Evolutionary conservation across 208 protist species (phyloP), one percentile per base, ranked within the genome.

Genomic region (Endotrypanum monterogeii): DNA sequence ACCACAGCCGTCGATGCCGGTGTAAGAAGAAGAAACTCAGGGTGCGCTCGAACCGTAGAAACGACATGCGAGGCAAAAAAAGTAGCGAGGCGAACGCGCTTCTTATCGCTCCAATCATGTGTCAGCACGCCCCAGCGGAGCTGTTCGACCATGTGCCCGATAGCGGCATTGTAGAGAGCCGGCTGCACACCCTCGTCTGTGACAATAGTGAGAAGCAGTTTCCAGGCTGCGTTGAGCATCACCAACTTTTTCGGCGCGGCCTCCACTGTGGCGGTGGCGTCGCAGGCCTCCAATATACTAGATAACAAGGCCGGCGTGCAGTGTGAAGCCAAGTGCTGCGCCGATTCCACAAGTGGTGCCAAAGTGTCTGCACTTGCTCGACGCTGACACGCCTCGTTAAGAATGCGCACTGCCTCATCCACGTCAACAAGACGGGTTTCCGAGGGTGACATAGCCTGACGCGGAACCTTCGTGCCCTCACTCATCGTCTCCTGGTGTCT

Each of bases 21-120:
- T 0, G 61, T 57, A n/a, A 37, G 66, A 18, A 84, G 66, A 20
- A 86, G 73, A 25, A 75, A 70, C 18, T 48, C 66, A 4, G 90
- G 85, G 67, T 92, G 83, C 1, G 87, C 85, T 28, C 86, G 83
- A 48, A 87, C 83, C 3, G 85, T 74, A 7, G 87, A 79, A 41
- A 87, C 83, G 14, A 91, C 54, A 69, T 94, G 87, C 18, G 90
- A 94, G 6, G 90, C 90, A 48, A 92, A 88, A 78, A 94, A 92
- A 3, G 90, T 70, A 48, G 87, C 75, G 0, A 94, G 73, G 20
- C 84, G 85, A 48, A 81, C 81, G 61, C 82, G 76, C 76, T 77
- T 85, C 20, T 71, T 76, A 72, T 92, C 86, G 7, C 74, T 87
- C 90, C 90, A 94, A 67, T 94, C 86, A 74, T 94, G 90, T 37